These are phyloP conservation scores for Fragaria vesca DNA, from an alignment of 306 rosid species.

Conservation along the genomic window DNA sequence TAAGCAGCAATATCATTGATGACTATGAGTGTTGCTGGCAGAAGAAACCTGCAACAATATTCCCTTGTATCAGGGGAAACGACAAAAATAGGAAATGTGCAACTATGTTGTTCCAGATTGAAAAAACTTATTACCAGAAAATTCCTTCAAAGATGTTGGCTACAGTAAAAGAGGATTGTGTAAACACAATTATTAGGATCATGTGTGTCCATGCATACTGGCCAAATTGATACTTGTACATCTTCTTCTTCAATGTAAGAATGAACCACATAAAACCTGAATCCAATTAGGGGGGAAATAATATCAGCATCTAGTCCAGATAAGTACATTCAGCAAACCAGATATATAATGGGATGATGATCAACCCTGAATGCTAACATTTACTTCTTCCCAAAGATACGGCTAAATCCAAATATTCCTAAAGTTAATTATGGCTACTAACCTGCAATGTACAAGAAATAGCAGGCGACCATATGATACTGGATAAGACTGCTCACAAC, in stretches of 20 bases:
- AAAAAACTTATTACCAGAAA: conserved; percentile 62
- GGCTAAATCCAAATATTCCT: neutral
- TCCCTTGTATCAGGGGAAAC: conserved; percentile 26
- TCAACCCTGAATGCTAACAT: neutral
- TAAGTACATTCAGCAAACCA: neutral
- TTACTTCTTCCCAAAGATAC: neutral
- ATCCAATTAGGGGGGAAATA: conserved; percentile 27
- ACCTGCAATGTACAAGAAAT: conserved; percentile 87
- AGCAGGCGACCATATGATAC: conserved; percentile 94
- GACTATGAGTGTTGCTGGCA: conserved; percentile 91
- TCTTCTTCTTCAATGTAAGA: conserved; percentile 91
- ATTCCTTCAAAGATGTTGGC: conserved; percentile 98
- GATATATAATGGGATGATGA: neutral
- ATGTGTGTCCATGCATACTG: conserved; percentile 99
- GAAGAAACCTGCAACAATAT: conserved; percentile 83
- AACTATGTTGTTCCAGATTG: neutral
- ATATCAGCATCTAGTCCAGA: conserved; percentile 20
- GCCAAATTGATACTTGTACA: conserved; percentile 99
- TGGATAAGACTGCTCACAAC: conserved; percentile 80
- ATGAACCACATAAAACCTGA: conserved; percentile 99
- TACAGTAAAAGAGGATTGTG: conserved; percentile 94
- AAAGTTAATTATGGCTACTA: conserved; percentile 10
- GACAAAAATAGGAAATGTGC: neutral
- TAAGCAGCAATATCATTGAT: conserved; percentile 97
- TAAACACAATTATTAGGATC: conserved; percentile 92